Evolutionary conservation across 2,329 filamentous ascomycete genomes (phyloP).

Genomic region (Bipolaris zeicola): DNA sequence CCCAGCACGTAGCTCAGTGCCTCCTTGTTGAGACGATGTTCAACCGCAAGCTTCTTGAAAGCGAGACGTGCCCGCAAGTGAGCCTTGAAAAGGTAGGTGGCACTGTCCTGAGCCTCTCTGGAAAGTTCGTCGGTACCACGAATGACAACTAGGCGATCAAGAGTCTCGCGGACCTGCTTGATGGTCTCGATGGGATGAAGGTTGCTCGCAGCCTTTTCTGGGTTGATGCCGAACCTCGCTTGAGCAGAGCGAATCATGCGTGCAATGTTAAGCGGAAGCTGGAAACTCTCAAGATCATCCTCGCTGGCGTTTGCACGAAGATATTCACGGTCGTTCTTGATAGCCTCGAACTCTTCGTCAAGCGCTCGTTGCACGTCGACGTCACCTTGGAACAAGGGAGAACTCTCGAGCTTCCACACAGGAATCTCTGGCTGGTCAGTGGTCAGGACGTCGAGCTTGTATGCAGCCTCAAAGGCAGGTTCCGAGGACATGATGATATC

Average conservation of each 20-base stretch:
- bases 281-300: slow-evolving; percentile 83
- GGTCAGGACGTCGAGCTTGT: slow-evolving; percentile 86
- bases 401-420: slow-evolving; percentile 79
- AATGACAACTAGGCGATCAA: slow-evolving; percentile 81
- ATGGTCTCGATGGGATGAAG: slow-evolving; percentile 88
- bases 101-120: slow-evolving; percentile 81
- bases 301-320: slow-evolving; percentile 70
- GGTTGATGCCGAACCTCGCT: slow-evolving; percentile 85
- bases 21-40: slow-evolving; percentile 84
- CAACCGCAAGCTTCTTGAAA: slow-evolving; percentile 88
- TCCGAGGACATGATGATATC: slow-evolving; percentile 84
- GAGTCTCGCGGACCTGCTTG: slow-evolving; percentile 73
- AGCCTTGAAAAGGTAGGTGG: slow-evolving; percentile 90
- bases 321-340: slow-evolving; percentile 74
- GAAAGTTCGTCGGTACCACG: slow-evolving; percentile 84
- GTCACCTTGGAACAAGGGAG: slow-evolving; percentile 84
- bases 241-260: slow-evolving; percentile 91
- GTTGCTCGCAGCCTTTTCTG: slow-evolving; percentile 80
- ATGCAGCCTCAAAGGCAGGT: slow-evolving; percentile 77
- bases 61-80: slow-evolving; percentile 86
- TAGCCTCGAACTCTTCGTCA: slow-evolving; percentile 84
- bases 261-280: slow-evolving; percentile 87
- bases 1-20: slow-evolving; percentile 92
- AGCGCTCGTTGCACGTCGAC: slow-evolving; percentile 84
- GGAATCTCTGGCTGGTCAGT: slow-evolving; percentile 67